Base-by-base conservation (phyloP, 2,329 filamentous ascomycete genomes). In the Colletotrichum orchidophilum region DNA sequence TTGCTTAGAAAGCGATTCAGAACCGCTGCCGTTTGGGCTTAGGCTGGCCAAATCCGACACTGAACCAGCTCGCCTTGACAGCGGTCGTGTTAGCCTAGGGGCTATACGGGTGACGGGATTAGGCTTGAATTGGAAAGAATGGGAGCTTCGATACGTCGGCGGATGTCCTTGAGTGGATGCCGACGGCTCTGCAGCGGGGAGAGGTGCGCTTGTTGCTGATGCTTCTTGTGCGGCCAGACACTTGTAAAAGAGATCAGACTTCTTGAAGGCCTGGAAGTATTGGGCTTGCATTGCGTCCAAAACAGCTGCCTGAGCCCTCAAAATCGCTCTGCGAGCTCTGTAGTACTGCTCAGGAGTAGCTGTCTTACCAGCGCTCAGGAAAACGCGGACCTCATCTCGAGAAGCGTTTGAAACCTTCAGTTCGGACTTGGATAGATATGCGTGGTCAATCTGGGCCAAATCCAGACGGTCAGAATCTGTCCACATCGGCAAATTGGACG, bases 181-280 rank as follows among this genome's bases (percentile, higher is more conserved):
- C 18, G 67, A 71, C 18, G 62, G 31, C n/a, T 65, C 63, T 24
- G 57, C n/a, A 24, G 49, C 7, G 66, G 74, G 60, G 12, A 59
- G 9, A 29, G 60, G 33, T 31, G 60, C 21, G 39, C 55, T 70
- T 35, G 69, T 75, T 64, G 78, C 85, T 1, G 88, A 86, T 52
- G 89, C 87, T 81, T 97, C 95, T 77, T 97, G 94, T 13, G 96
- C 93, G 8, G 96, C 94, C 1, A 99, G 86, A 79, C 95, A 98
- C 80, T 99, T 99, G 85, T 96, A 98, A 80, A 95, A 99, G 0
- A 99, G 82, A 77, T 98, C 96, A 0, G 96, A 97, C 75, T 91
- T 93, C 78, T 95, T 97, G 84, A 99, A 99, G 24, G 89, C 90
- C 21, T 93, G 91, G 74, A 96, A 96, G 78, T 97, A 90, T 15